A percentile compares a stretch with the other conserved stretches of the same genome.
phyloP scores from a whole-genome alignment of 2,329 filamentous ascomycete species.

The Aspergillus hiratsukae region DNA sequence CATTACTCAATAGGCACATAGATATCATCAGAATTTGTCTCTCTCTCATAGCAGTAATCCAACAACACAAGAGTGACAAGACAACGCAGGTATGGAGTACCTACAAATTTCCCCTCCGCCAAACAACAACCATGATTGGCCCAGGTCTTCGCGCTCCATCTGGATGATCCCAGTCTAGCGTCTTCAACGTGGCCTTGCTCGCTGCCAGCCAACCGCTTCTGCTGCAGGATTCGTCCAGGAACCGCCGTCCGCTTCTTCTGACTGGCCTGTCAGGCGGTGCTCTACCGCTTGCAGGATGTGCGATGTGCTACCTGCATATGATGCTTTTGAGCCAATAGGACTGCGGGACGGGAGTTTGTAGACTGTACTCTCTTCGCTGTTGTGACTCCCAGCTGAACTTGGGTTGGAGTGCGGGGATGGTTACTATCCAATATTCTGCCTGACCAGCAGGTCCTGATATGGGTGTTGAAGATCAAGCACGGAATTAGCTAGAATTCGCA shows the following conservation, averaged over 20 bases:
- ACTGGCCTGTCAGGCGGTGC: constrained; percentile 4
- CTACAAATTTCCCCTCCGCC: neutral
- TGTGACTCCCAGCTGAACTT: neutral
- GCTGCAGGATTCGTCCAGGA: constrained; percentile 14
- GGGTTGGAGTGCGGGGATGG: neutral
- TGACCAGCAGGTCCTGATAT: neutral
- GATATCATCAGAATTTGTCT: neutral
- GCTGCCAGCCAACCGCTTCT: constrained; percentile 15
- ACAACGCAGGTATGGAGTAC: neutral
- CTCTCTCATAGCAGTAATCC: neutral
- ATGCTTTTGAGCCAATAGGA: neutral
- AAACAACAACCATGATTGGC: constrained; percentile 5
- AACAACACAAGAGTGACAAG: no score
- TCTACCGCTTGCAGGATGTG: neutral
- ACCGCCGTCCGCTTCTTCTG: constrained; percentile 7
- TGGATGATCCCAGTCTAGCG: constrained; percentile 13
- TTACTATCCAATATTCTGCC: neutral
- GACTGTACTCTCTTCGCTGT: neutral
- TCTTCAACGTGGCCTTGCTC: constrained; percentile 20
- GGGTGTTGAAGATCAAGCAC: neutral
- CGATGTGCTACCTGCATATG: neutral
- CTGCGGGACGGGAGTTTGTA: neutral
- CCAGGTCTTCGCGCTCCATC: neutral
- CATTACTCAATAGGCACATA: neutral
- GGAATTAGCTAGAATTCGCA: neutral